Percentiles rank a stretch among this genome's conserved stretches.
These are phyloP conservation scores for Lactuca sativa DNA, from an alignment of 129 eudicot genomes.

Conservation along the genomic window DNA sequence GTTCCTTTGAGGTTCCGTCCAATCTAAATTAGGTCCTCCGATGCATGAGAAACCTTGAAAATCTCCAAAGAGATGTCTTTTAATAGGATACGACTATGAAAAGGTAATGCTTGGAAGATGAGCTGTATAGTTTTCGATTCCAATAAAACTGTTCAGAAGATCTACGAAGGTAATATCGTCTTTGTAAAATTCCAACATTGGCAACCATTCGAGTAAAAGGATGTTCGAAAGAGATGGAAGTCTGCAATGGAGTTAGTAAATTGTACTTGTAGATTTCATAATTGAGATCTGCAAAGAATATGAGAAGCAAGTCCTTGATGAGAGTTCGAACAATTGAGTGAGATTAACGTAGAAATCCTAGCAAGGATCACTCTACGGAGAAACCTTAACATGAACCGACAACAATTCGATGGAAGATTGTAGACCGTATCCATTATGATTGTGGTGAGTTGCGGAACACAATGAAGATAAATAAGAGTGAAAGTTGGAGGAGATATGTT, in stretches of 20 bases:
- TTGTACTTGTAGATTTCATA: constrained; percentile 78
- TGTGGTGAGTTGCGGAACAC: constrained; percentile 8
- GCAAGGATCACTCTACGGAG: constrained; percentile 39
- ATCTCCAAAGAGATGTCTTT: constrained; percentile 68
- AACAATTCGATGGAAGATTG: constrained; percentile 42
- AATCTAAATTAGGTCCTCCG: constrained; percentile 67
- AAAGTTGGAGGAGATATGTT: constrained; percentile 23
- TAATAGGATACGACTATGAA: constrained; percentile 69
- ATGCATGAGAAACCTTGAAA: constrained; percentile 80
- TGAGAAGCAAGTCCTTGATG: constrained; percentile 65
- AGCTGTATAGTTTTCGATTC: constrained; percentile 69
- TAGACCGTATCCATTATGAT: constrained; percentile 4
- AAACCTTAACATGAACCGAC: constrained; percentile 40
- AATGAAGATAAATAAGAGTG: constrained; percentile 15
- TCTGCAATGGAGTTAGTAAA: neutral
- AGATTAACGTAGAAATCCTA: constrained; percentile 71
- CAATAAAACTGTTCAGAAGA: constrained; percentile 78
- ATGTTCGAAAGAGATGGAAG: neutral
- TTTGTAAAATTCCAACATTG: constrained; percentile 38
- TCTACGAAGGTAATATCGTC: constrained; percentile 80
- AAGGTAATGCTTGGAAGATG: constrained; percentile 83
- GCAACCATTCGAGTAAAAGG: neutral
- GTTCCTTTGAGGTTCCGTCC: constrained; percentile 80
- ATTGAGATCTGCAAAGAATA: constrained; percentile 78
- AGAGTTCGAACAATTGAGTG: constrained; percentile 81